A percentile compares a stretch with the other conserved stretches of the same genome.
phyloP scores from a whole-genome alignment of 2,329 filamentous ascomycete genomes.

The Exophiala spinifera region DNA sequence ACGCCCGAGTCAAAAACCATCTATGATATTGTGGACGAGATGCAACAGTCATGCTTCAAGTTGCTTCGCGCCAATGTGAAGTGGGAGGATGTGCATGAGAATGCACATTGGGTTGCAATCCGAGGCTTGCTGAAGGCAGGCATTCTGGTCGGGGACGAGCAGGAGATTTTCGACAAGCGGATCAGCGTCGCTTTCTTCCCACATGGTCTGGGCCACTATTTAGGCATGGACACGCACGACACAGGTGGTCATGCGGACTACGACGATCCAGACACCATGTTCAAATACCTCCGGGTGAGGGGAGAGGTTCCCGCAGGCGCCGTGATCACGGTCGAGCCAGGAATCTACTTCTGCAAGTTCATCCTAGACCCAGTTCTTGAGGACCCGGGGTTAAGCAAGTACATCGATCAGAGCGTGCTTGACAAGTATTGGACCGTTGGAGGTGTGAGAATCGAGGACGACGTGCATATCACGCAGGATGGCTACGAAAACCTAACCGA shows the following conservation, averaged over 20 bases:
- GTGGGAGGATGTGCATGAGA: constrained; percentile 69
- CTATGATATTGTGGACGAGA: constrained; percentile 72
- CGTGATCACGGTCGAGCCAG: constrained; percentile 93
- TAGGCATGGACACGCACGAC: constrained; percentile 92
- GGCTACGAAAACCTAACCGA: constrained; percentile 82
- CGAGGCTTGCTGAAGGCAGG: constrained; percentile 68
- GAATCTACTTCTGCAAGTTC: constrained; percentile 88
- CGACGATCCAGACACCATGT: constrained; percentile 75
- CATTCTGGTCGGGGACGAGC: constrained; percentile 64
- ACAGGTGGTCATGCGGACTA: constrained; percentile 76
- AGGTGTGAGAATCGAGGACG: constrained; percentile 90
- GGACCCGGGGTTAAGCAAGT: constrained; percentile 68
- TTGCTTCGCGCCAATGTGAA: constrained; percentile 65
- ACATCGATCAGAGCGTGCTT: constrained; percentile 70
- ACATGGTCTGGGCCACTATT: constrained; percentile 84
- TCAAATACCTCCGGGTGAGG: constrained; percentile 79
- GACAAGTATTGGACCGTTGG: constrained; percentile 84
- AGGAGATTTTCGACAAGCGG: constrained; percentile 72
- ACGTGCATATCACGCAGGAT: constrained; percentile 72
- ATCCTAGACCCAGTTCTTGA: constrained; percentile 78
- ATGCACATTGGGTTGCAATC: constrained; percentile 70
- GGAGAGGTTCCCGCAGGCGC: constrained; percentile 71
- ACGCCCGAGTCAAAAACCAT: constrained; percentile 67
- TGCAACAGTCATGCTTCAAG: constrained; percentile 74
- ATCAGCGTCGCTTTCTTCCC: constrained; percentile 91